Evolutionary conservation across 2,329 filamentous ascomycete species (phyloP).

Genomic region (Penicillium sp.): DNA sequence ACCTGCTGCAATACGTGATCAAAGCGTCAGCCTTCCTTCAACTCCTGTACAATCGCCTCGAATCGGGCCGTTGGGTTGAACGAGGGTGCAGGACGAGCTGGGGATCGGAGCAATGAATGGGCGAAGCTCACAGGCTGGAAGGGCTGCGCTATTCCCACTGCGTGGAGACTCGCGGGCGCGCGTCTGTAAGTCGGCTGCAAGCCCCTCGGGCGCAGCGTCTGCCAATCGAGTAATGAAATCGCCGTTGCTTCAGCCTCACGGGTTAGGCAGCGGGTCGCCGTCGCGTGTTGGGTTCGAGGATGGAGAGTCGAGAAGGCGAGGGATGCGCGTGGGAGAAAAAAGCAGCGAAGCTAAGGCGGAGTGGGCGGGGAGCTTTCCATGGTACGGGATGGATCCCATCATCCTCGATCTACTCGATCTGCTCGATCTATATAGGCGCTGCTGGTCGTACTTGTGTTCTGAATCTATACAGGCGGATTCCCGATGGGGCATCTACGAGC

Average conservation of each 20-base stretch:
- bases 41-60: slow-evolving; percentile 9
- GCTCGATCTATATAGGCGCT: background rate
- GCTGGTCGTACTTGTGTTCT: no score
- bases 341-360: slow-evolving; percentile 20
- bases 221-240: slow-evolving; percentile 15
- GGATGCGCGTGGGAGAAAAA: slow-evolving; percentile 3
- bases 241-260: slow-evolving; percentile 38
- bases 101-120: slow-evolving; percentile 13
- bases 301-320: slow-evolving; percentile 2
- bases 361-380: slow-evolving; percentile 22
- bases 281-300: slow-evolving; percentile 9
- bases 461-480: no score
- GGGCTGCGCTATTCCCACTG: slow-evolving; percentile 8
- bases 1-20: slow-evolving; percentile 16
- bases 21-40: slow-evolving; percentile 12
- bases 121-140: slow-evolving; percentile 20
- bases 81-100: slow-evolving; percentile 18
- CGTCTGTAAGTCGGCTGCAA: slow-evolving; percentile 16
- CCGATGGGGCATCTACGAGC: no score
- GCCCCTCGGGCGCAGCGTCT: slow-evolving; percentile 8
- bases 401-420: no score
- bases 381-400: slow-evolving; percentile 32
- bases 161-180: slow-evolving; percentile 13
- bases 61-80: slow-evolving; percentile 24
- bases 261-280: slow-evolving; percentile 36